phyloP scores from a whole-genome alignment of 768 basidiomycete species.

The Tephrocybe sp. region DNA sequence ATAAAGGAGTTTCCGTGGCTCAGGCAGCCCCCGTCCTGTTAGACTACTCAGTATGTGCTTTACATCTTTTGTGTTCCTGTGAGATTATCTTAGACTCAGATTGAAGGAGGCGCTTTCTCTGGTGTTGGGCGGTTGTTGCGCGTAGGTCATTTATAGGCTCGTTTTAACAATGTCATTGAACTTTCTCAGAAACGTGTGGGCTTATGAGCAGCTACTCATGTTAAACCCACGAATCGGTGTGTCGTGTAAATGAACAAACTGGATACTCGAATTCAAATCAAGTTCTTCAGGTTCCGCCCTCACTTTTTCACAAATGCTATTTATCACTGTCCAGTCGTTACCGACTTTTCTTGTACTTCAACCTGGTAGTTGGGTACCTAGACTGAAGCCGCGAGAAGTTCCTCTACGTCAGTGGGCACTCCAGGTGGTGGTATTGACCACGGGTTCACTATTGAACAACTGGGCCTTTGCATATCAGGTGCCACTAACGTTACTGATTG shows the following conservation, averaged over 20 bases:
- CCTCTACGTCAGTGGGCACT: conserved; percentile 67
- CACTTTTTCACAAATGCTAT: conserved; percentile 83
- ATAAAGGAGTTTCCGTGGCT: conserved; percentile 28
- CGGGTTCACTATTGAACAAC: conserved; percentile 75
- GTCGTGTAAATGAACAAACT: conserved; percentile 12
- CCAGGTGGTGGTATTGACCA: conserved; percentile 69
- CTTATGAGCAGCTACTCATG: conserved; percentile 73
- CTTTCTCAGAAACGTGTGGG: conserved; percentile 65
- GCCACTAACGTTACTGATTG: conserved; percentile 77
- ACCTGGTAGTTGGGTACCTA: conserved; percentile 38
- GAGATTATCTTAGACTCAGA: conserved; percentile 10
- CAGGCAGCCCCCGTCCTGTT: conserved; percentile 36
- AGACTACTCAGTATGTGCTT: conserved; percentile 35
- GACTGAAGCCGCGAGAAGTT: conserved; percentile 64
- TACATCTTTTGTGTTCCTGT: background rate
- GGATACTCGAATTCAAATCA: conserved; percentile 1
- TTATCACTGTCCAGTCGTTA: conserved; percentile 68
- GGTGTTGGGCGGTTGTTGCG: conserved; percentile 84
- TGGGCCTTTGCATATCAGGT: conserved; percentile 78
- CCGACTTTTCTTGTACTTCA: conserved; percentile 57
- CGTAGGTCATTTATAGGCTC: conserved; percentile 44
- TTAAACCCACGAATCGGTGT: conserved; percentile 70
- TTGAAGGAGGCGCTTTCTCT: conserved; percentile 46
- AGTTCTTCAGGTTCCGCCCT: conserved; percentile 64
- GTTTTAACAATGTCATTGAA: background rate